A percentile compares a stretch with the other conserved stretches of the same genome.
These are phyloP conservation scores for Phytophthora uliginosa DNA, from an alignment of 352 stramenopile species.

Conservation along the genomic window DNA sequence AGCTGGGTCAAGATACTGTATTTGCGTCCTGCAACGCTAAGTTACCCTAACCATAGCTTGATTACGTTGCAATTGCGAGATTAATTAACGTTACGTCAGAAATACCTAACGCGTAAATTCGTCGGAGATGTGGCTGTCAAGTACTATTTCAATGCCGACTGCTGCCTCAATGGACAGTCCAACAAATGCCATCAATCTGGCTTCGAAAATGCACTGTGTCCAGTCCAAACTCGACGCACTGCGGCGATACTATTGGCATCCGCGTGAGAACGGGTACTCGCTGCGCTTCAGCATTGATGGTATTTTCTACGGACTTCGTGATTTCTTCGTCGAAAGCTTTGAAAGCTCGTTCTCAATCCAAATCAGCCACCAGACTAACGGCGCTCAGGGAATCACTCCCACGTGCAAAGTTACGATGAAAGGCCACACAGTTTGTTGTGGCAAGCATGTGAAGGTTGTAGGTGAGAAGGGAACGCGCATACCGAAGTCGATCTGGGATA, in stretches of 20 bases:
- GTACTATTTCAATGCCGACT: constrained; percentile 23
- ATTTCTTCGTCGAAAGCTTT: constrained; percentile 79
- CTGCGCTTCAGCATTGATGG: constrained; percentile 83
- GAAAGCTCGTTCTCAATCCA: constrained; percentile 65
- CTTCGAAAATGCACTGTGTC: constrained; percentile 63
- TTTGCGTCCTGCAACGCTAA: too few species aligned
- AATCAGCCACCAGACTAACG: constrained; percentile 79
- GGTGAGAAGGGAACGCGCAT: constrained; percentile 83
- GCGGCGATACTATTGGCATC: constrained; percentile 76
- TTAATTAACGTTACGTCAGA: too few species aligned
- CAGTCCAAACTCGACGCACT: constrained; percentile 81
- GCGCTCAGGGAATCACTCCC: constrained; percentile 68
- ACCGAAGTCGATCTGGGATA: constrained; percentile 29
- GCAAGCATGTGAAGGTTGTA: constrained; percentile 82
- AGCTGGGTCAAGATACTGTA: too few species aligned
- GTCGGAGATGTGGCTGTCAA: too few species aligned
- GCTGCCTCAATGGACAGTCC: constrained; percentile 42
- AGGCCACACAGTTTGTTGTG: constrained; percentile 72
- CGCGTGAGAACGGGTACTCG: constrained; percentile 77
- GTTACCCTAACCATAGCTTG: too few species aligned
- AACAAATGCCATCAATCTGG: constrained; percentile 61
- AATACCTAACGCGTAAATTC: too few species aligned
- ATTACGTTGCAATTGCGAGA: too few species aligned
- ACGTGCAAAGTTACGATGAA: constrained; percentile 72
- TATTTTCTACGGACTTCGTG: constrained; percentile 81